Evolutionary conservation across 345 rosid genomes (phyloP), one percentile per base, ranked within the genome.

Genomic region (Acer campestre): DNA sequence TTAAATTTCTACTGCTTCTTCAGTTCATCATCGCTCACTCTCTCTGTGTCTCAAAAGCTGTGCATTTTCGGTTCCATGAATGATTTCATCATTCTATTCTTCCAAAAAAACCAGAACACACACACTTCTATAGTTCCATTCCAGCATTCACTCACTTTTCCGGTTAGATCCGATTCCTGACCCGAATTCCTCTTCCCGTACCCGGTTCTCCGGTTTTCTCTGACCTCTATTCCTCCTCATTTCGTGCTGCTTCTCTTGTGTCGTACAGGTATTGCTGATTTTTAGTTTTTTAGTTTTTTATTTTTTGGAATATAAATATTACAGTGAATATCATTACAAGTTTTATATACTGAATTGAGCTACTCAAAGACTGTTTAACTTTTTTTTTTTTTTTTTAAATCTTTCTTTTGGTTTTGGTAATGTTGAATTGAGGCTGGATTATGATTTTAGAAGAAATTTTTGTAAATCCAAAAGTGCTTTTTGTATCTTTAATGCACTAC

Each of bases 31-130:
- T 35, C 35, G 4, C 46, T 51, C 44, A 38, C 35, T 29, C 71
- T 53, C 64, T 8, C 67, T 73, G 27, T 51, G 53, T 68, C 85
- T 82, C 82, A 82, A 83, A 83, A 78, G 81, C 79, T 68, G 88
- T 71, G 86, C 87, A 73, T 67, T 71, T 73, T 48, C 59, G 49
- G 59, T 78, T 23, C 38, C 73, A 1, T 38, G 49, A 46, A 1
- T 46, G 49, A 46, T 46, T 46, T 46, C 49, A 8, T 46, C 49
- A 10, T 46, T 44, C 49, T 44, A 10, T 44, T 44, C 49, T 46
- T 46, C 49, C 49, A 46, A 46, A 46, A 42, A 42, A 8, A 0
- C 10, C 12, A 46, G 2, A 46, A 46, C 2, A 10, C 12, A 10
- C 49, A 46, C 49, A 46, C 49, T 9, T 10, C 0, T 14, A 11